These are phyloP conservation scores for Linnemannia schmuckeri DNA, from an alignment of 192 early-diverging fungal species.

Conservation along the genomic window DNA sequence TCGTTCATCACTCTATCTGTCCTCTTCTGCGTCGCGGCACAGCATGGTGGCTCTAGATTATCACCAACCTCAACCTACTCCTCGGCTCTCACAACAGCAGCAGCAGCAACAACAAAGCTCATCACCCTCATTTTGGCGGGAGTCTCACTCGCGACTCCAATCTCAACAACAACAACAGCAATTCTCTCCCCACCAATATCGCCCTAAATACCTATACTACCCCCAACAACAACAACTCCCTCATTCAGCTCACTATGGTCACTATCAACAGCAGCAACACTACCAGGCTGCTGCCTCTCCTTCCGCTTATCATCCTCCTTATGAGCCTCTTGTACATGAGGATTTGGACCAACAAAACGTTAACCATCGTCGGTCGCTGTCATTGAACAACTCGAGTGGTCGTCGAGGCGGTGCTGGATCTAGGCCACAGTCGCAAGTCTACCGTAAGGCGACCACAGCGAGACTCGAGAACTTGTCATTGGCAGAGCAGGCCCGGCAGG, in stretches of 20 bases:
- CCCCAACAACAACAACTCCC: not conserved
- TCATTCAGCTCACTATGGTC: conserved; percentile 8
- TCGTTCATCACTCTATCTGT: not conserved
- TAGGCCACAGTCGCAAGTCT: not conserved
- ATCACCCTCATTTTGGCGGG: conserved; percentile 7
- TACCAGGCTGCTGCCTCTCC: not conserved
- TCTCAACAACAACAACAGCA: conserved; percentile 4
- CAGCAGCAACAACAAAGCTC: conserved; percentile 8
- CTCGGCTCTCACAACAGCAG: conserved; percentile 11
- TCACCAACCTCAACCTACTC: conserved; percentile 1
- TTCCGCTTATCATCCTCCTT: not conserved
- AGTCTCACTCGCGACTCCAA: not conserved
- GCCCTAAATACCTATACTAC: not conserved
- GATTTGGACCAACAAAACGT: not conserved
- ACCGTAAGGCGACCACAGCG: not conserved
- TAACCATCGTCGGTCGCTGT: conserved; percentile 17
- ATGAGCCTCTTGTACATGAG: not conserved
- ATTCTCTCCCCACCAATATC: not conserved
- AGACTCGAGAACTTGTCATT: conserved; percentile 25
- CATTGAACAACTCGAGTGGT: conserved; percentile 5
- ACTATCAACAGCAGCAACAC: not conserved
- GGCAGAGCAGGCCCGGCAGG: conserved; percentile 40
- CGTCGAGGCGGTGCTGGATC: not conserved
- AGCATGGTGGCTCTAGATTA: conserved; percentile 1
- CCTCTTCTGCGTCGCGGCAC: not conserved